phyloP scores from a whole-genome alignment of 352 stramenopile species.

The Globisporangium cylindrosporum region DNA sequence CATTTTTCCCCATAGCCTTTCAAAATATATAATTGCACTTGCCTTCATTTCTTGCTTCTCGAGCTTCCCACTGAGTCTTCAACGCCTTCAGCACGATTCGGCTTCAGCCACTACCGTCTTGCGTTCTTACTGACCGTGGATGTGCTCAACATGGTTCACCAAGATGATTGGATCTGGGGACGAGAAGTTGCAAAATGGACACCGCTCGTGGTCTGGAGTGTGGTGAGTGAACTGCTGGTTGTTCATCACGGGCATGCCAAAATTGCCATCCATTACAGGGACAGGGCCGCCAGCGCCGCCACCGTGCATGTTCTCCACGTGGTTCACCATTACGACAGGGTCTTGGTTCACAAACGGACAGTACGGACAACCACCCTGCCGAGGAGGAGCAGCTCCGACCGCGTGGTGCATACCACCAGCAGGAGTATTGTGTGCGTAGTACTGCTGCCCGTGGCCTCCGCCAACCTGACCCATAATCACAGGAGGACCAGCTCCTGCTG shows the following conservation, averaged over 20 bases:
- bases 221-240: conserved; percentile 1
- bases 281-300: conserved; percentile 15
- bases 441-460: conserved; percentile 3
- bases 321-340: conserved; percentile 58
- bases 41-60: not conserved
- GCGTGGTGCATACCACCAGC: conserved; percentile 14
- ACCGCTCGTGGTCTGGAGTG: conserved; percentile 39
- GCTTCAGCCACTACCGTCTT: not conserved
- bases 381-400: not conserved
- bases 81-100: no score
- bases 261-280: conserved; percentile 14
- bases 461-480: not conserved
- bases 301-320: conserved; percentile 53
- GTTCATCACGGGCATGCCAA: conserved; percentile 17
- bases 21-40: not conserved
- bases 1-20: not conserved
- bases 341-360: conserved; percentile 50
- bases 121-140: conserved; percentile 33
- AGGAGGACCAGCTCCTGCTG: not conserved
- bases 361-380: conserved; percentile 46
- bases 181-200: conserved; percentile 62
- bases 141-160: conserved; percentile 75
- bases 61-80: no score
- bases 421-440: conserved; percentile 21
- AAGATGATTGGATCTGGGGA: conserved; percentile 57